phyloP scores from a whole-genome alignment of 139 green algal species.

The Picochlorum sp. region DNA sequence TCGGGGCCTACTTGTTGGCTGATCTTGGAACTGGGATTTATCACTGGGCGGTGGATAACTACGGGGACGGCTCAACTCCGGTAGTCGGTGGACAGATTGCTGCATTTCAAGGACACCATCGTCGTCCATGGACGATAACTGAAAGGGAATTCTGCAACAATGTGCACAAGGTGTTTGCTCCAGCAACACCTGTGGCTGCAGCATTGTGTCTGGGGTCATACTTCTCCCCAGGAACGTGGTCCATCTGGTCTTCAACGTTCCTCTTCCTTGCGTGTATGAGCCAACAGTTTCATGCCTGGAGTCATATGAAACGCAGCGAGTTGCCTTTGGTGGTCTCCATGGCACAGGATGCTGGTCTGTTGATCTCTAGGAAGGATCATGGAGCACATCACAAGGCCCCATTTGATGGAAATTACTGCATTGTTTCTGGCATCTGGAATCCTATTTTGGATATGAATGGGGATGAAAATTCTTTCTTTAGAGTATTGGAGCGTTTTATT shows the following conservation, averaged over 20 bases:
- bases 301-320: constrained; percentile 81
- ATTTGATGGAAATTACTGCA: constrained; percentile 96
- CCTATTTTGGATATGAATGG: constrained; percentile 54
- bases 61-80: constrained; percentile 77
- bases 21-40: constrained; percentile 18
- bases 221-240: constrained; percentile 19
- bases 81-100: constrained; percentile 89
- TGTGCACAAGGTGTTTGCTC: constrained; percentile 63
- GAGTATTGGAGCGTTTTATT: constrained; percentile 50
- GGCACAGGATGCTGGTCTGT: constrained; percentile 54
- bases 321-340: constrained; percentile 49
- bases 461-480: constrained; percentile 2
- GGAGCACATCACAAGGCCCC: constrained; percentile 86
- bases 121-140: constrained; percentile 92
- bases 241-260: constrained; percentile 62
- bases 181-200: constrained; percentile 4
- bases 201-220: constrained; percentile 19
- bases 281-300: constrained; percentile 96
- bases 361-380: constrained; percentile 74
- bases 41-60: constrained; percentile 30
- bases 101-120: constrained; percentile 91
- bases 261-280: constrained; percentile 73
- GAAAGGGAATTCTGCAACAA: constrained; percentile 94
- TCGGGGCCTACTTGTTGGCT: background rate
- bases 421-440: constrained; percentile 91